phyloP scores from a whole-genome alignment of 306 rosid species.

The Cicer bijugum region DNA sequence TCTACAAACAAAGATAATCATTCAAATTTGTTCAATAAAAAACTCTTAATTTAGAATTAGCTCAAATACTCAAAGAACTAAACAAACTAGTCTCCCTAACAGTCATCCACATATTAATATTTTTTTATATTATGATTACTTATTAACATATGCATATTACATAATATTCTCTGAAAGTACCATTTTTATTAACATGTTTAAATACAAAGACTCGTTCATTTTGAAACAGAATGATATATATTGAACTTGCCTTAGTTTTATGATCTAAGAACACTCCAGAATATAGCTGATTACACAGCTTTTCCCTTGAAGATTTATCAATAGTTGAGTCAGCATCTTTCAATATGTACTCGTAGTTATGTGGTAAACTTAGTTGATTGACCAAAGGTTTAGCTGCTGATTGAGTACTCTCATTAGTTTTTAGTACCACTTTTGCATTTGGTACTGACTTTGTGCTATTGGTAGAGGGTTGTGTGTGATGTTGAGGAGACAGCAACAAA shows the following conservation, averaged over 20 bases:
- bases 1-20: conserved; percentile 40
- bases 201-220: neutral
- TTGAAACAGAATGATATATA: neutral
- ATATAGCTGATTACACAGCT: conserved; percentile 41
- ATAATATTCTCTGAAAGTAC: neutral
- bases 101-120: neutral
- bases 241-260: conserved; percentile 48
- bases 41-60: neutral
- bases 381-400: conserved; percentile 7
- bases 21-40: neutral
- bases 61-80: neutral
- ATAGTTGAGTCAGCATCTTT: conserved; percentile 47
- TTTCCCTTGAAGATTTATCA: conserved; percentile 40
- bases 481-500: conserved; percentile 17
- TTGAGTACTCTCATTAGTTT: conserved; percentile 27
- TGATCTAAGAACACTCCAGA: conserved; percentile 46
- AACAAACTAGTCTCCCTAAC: neutral
- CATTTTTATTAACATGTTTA: no score
- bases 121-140: neutral
- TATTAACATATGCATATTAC: neutral
- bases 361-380: conserved; percentile 34
- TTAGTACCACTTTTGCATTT: neutral
- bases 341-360: conserved; percentile 41
- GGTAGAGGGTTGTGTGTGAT: conserved; percentile 7
- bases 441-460: conserved; percentile 3